A percentile compares a stretch with the other conserved stretches of the same genome.
Evolutionary conservation across 208 protist genomes (phyloP).

Genomic region (Trypanosoma cruzi): DNA sequence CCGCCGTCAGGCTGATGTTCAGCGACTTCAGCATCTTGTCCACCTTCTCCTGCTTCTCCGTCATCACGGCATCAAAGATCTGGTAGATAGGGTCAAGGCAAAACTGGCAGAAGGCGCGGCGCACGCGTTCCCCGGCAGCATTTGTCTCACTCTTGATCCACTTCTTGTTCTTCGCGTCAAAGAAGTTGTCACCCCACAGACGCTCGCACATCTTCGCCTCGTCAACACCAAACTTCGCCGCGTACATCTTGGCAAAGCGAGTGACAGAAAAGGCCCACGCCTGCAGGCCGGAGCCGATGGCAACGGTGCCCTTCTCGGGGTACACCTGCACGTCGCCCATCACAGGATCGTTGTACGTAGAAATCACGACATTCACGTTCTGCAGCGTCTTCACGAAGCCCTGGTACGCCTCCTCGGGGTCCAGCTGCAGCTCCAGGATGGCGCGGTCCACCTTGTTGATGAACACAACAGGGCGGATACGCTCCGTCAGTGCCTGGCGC

Average conservation of each 20-base stretch:
- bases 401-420: conserved; percentile 88
- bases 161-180: conserved; percentile 90
- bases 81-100: conserved; percentile 98
- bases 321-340: conserved; percentile 93
- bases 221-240: conserved; percentile 95
- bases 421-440: conserved; percentile 93
- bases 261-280: conserved; percentile 99
- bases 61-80: conserved; percentile 96
- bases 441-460: conserved; percentile 98
- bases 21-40: conserved; percentile 95
- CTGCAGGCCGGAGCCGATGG: conserved; percentile 99
- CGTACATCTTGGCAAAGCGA: conserved; percentile 81
- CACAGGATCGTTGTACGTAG: conserved; percentile 95
- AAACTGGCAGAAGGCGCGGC: conserved; percentile 96
- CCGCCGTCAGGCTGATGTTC: conserved; percentile 89
- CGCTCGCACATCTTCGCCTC: conserved; percentile 84
- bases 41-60: conserved; percentile 93
- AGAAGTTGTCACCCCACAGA: conserved; percentile 99
- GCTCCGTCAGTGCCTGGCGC: conserved; percentile 93
- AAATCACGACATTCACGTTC: conserved; percentile 93
- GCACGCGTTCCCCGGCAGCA: conserved; percentile 62
- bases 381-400: conserved; percentile 77
- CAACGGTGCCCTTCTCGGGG: conserved; percentile 95
- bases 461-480: conserved; percentile 99
- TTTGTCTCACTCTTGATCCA: conserved; percentile 78